These are phyloP conservation scores for Phaseolus lunatus DNA, from an alignment of 306 rosid genomes.

Conservation along the genomic window DNA sequence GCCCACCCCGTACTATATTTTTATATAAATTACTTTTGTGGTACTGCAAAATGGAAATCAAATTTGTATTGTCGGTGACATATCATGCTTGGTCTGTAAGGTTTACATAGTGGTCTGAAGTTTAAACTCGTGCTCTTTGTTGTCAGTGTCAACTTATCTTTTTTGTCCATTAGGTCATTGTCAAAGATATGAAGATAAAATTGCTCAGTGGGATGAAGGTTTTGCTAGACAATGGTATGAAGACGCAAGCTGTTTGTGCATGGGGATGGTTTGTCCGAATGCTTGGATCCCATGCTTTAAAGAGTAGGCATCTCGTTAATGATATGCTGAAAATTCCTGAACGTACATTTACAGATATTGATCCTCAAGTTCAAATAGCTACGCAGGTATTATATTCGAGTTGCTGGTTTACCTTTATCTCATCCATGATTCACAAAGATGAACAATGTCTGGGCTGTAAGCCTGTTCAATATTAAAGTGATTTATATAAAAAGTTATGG, in stretches of 20 bases:
- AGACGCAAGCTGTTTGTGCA: conserved; percentile 75
- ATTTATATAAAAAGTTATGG: conserved; percentile 24
- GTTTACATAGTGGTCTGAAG: conserved; percentile 36
- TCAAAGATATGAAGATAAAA: conserved; percentile 73
- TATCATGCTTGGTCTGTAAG: conserved; percentile 32
- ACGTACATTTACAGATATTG: conserved; percentile 78
- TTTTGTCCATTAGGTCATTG: conserved; percentile 56
- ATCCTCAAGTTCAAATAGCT: conserved; percentile 84
- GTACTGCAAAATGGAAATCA: conserved; percentile 32
- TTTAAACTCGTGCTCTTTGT: conserved; percentile 34
- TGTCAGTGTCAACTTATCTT: conserved; percentile 1
- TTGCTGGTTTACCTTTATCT: conserved; percentile 31
- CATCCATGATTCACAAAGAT: conserved; percentile 37
- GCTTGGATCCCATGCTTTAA: conserved; percentile 73
- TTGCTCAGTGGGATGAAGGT: conserved; percentile 67
- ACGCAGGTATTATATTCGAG: conserved; percentile 70
- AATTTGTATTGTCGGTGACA: conserved; percentile 8
- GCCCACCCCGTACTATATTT: not conserved
- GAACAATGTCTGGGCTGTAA: conserved; percentile 36
- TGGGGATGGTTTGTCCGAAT: conserved; percentile 91
- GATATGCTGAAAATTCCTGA: conserved; percentile 84
- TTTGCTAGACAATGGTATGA: conserved; percentile 70
- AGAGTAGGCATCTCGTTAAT: conserved; percentile 71
- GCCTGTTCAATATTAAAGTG: conserved; percentile 6
- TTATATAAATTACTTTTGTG: conserved; percentile 7